Evolutionary conservation across 148 eudicot genomes (phyloP).

Genomic region (Rhododendron kiyosumense): DNA sequence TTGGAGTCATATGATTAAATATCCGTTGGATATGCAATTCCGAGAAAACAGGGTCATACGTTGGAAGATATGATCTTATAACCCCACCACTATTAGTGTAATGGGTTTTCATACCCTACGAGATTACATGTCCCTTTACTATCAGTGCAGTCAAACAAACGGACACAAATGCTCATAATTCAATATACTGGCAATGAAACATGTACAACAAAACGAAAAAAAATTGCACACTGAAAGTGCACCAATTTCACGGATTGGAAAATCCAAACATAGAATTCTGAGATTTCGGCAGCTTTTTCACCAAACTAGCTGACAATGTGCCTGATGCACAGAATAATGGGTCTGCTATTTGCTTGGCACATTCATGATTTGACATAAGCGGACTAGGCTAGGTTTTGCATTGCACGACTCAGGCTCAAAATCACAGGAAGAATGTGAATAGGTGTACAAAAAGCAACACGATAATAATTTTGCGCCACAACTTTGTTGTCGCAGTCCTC

Average conservation of each 20-base stretch:
- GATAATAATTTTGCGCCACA: background rate
- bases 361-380: background rate
- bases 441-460: background rate
- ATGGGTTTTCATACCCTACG: background rate
- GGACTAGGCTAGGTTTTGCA: background rate
- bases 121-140: background rate
- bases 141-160: background rate
- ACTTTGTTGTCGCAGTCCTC: background rate
- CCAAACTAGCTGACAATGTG: background rate
- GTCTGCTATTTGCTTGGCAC: background rate
- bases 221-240: background rate
- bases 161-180: background rate
- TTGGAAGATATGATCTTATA: background rate
- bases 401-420: background rate
- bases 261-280: background rate
- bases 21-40: background rate
- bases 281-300: slow-evolving; percentile 5
- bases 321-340: background rate
- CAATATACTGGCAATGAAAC: background rate
- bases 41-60: background rate
- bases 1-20: background rate
- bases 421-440: background rate
- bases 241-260: background rate
- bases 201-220: background rate
- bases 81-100: background rate